These are phyloP conservation scores for Bertia moriformis DNA, from an alignment of 2,329 filamentous ascomycete genomes.

Conservation along the genomic window DNA sequence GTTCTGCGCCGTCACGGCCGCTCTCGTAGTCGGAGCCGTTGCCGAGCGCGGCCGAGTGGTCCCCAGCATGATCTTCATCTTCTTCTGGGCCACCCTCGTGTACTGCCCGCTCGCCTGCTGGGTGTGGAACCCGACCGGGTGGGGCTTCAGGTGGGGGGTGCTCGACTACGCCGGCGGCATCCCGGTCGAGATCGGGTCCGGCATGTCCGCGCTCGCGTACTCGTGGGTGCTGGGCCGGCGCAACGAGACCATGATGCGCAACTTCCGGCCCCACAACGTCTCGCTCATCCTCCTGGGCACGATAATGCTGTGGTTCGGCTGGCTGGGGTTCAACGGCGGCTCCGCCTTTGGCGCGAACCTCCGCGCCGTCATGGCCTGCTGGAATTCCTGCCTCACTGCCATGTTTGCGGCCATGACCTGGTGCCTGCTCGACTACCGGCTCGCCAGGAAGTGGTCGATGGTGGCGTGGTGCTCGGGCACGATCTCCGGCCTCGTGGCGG, in stretches of 20 bases:
- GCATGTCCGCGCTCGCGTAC: constrained; percentile 84
- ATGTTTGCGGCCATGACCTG: constrained; percentile 86
- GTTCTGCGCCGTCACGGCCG: constrained; percentile 87
- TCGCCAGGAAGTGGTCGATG: constrained; percentile 84
- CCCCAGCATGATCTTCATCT: constrained; percentile 87
- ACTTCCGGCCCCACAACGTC: constrained; percentile 98
- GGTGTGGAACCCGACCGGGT: constrained; percentile 91
- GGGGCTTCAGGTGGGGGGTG: constrained; percentile 80
- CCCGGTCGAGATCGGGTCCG: constrained; percentile 92
- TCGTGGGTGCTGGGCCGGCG: constrained; percentile 89
- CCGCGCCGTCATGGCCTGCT: constrained; percentile 88
- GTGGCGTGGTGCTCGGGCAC: constrained; percentile 61
- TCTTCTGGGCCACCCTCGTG: constrained; percentile 91
- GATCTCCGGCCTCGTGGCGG: constrained; percentile 57
- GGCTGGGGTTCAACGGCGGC: constrained; percentile 97
- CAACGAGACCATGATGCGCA: constrained; percentile 99
- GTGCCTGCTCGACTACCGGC: constrained; percentile 88
- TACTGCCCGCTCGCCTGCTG: constrained; percentile 96
- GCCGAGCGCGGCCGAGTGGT: constrained; percentile 87
- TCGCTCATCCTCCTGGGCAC: constrained; percentile 93
- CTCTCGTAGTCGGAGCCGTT: constrained; percentile 80
- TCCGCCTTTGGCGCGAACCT: constrained; percentile 88
- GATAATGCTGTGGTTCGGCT: constrained; percentile 93
- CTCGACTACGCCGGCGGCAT: constrained; percentile 93
- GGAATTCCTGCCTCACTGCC: constrained; percentile 90